Evolutionary conservation across 257 asterid genomes (phyloP).

Genomic region (Plantago elongata): DNA sequence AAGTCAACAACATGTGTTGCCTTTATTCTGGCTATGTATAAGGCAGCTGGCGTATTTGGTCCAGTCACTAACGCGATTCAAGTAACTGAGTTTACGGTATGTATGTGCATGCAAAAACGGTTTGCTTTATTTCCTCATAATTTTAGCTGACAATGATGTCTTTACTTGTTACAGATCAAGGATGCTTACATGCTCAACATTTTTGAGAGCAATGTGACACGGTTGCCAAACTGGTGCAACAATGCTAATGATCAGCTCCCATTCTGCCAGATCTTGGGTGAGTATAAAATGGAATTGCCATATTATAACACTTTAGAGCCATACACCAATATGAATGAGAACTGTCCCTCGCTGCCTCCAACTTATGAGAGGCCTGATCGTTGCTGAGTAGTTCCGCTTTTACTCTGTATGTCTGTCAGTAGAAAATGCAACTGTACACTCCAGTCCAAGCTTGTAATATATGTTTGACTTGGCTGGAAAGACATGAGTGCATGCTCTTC

Average conservation of each 20-base stretch:
- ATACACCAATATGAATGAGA: constrained; percentile 83
- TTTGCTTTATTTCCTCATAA: background rate
- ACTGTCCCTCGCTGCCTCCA: constrained; percentile 91
- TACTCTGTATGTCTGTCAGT: constrained; percentile 4
- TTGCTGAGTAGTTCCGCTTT: constrained; percentile 36
- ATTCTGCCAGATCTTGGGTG: constrained; percentile 93
- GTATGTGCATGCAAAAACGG: constrained; percentile 18
- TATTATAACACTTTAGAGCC: constrained; percentile 73
- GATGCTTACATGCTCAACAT: constrained; percentile 95
- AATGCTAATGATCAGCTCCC: constrained; percentile 47
- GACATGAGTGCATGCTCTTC: constrained; percentile 10
- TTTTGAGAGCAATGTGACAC: constrained; percentile 64
- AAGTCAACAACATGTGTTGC: constrained; percentile 97
- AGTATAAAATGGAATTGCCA: constrained; percentile 88
- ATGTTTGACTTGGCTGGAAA: constrained; percentile 8
- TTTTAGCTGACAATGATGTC: background rate
- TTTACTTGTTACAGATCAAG: constrained; percentile 50
- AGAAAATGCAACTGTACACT: background rate
- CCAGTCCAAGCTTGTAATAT: constrained; percentile 26
- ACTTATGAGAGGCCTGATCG: constrained; percentile 66
- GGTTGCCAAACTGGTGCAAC: constrained; percentile 88
- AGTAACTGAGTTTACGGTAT: constrained; percentile 96
- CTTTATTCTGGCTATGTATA: constrained; percentile 89
- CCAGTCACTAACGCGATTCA: constrained; percentile 74
- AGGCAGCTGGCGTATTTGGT: constrained; percentile 88